Evolutionary conservation across 805 yeast genomes (phyloP), one percentile per base, ranked within the genome.

Genomic region (Lipomyces spencermartinsiae): DNA sequence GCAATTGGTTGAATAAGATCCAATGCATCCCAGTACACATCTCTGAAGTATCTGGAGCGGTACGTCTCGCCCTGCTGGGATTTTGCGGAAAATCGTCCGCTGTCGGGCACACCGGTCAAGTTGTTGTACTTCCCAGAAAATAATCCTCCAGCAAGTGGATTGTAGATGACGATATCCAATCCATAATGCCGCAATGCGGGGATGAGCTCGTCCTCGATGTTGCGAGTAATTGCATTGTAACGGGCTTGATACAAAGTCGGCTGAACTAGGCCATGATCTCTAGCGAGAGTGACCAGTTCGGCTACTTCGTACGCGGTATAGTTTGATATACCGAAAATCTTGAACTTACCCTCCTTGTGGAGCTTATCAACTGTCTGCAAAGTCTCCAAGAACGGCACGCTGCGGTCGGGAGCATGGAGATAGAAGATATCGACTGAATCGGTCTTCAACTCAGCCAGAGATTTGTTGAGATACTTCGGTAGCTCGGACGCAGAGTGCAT

Each of bases 181-280:
- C 70, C 66, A 25, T 67, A 69, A 53, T 68, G 67, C 51, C 74
- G 67, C 51, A 74, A 62, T 19, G 71, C 59, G 0, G 77, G 77
- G 61, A 75, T 68, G 37, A 75, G 62, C 51, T 73, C 74, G 16
- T 46, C 43, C 61, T 75, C 78, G 31, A 61, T 57, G 55, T 62
- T 64, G 49, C 77, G 71, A 29, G 76, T 64, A 51, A 75, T 59
- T 9, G 73, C 71, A 64, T 75, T 75, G 65, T 75, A 75, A 22
- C 73, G 71, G 37, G 74, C 76, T 62, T 75, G 77, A 68, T 71
- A 74, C 29, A 74, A 70, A 4, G 74, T 66, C 2, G 77, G 77
- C 25, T 29, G 61, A 16, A 67, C 65, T 22, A 58, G 63, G 22
- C 60, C 60, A 53, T 63, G 35, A 16, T 7, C 37, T 9, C 51